These are phyloP conservation scores for Penicillium sp. DNA, from an alignment of 2,329 filamentous ascomycete genomes.

Conservation along the genomic window DNA sequence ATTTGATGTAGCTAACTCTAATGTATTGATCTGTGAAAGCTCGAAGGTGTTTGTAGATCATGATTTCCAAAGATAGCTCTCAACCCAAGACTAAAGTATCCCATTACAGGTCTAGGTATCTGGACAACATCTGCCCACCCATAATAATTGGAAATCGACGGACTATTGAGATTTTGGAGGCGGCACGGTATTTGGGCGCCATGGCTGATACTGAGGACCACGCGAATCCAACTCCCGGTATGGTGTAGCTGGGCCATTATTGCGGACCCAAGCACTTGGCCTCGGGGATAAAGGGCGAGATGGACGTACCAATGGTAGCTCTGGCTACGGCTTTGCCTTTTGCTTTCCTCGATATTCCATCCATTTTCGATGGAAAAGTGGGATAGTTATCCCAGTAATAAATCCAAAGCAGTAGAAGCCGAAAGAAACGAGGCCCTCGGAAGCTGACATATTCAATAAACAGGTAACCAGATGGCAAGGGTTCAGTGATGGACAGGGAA, in stretches of 20 bases:
- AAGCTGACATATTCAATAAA: not conserved
- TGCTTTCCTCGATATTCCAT: not conserved
- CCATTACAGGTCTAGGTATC: too few relatives aligned
- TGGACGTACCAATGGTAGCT: not conserved
- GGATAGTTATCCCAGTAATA: not conserved
- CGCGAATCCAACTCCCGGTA: not conserved
- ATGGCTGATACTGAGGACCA: not conserved
- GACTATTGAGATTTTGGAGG: not conserved
- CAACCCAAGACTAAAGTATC: too few relatives aligned
- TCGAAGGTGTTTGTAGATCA: too few relatives aligned
- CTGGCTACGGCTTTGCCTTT: not conserved
- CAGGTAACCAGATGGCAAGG: not conserved
- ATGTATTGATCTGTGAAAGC: too few relatives aligned
- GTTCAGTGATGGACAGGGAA: not conserved
- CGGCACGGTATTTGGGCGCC: not conserved
- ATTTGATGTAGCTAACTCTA: too few relatives aligned
- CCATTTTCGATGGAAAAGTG: not conserved
- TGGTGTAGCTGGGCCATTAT: constrained; percentile 5
- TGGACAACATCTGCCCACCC: not conserved
- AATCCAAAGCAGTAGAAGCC: constrained; percentile 8
- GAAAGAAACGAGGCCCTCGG: constrained; percentile 1
- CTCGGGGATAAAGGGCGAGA: not conserved
- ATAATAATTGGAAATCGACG: too few relatives aligned
- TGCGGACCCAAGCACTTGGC: constrained; percentile 2
- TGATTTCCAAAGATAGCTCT: too few relatives aligned